Base-by-base conservation (phyloP, 306 rosid genomes). In the Carpinus viminea region DNA sequence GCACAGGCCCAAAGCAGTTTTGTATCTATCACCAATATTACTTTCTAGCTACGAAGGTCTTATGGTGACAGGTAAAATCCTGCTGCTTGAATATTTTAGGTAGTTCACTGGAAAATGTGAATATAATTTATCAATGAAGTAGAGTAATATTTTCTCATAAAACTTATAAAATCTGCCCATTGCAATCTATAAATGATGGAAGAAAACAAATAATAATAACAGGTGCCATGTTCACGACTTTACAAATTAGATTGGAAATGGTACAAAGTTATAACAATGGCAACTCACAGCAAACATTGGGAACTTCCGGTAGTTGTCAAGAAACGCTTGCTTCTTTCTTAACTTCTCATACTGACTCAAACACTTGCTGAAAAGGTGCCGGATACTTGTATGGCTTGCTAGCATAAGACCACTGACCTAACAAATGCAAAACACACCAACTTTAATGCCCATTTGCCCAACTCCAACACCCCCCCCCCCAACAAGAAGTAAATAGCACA, bases 371-470 rank as follows among this genome's bases (percentile, higher is more conserved):
- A 95, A 95, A 73, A 95, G 98, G 80, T 95, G 98, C 73, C 98
- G 91, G 69, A 95, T 95, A 81, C 98, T 95, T 60, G 98, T 95
- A 83, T 95, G 98, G 76, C 98, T 95, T 46, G 98, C 98, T 59
- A 95, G 84, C 98, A 95, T 95, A 73, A 95, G 98, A 79, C 98
- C 98, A 54, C 98, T 95, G 72, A 95, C 98, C 98, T 95, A 84
- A 71, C 72, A 85, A 80, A 78, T 60, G 82, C 77, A 85, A 38
- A 18, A 41, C 51, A 66, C 26, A 31, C 72, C 86, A 24, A 24
- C 70, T 55, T 48, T 31, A 53, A 20, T 21, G 2, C 11, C 48
- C 79, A 54, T 12, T 46, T 80, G 36, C 21, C 62, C 53, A 43
- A 21, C 21, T 53, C 46, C 47, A 61, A 43, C 38, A 48, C 53